Base-by-base conservation (phyloP, 192 early-diverging fungal species). In the Backusella westeae region DNA sequence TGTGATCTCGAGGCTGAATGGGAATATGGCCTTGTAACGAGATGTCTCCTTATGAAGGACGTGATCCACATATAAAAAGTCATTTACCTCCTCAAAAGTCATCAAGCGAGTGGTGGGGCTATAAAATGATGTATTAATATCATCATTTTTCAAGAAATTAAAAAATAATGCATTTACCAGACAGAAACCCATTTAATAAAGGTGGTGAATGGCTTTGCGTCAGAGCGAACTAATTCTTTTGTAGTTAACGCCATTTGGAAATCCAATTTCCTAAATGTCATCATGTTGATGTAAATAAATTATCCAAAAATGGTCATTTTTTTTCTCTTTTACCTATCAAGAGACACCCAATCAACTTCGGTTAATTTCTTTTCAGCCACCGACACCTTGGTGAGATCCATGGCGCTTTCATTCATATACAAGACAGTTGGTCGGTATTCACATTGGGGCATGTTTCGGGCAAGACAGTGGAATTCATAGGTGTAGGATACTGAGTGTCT, bases 141-240 rank as follows among this genome's bases (percentile, higher is more conserved):
- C 41, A 23, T 71, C 34, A 69, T 46, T 49, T 6, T 17, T 32
- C 32, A 0, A 32, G 32, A 7, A 32, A 7, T 49, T 29, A 46
- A 14, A 32, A 19, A 46, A 3, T 26, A 39, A 39, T 8, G 10
- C 10, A 39, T 7, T 71, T 71, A 71, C 78, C 78, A 78, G 21
- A 84, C 67, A 53, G 82, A 77, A 3, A 72, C 23, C 39, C 75
- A 78, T 63, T 81, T 81, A 26, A 81, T 81, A 65, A 84, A 84
- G 4, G 79, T 81, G 32, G 42, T 72, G 21, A 76, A 84, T 8
- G 82, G 82, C 46, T 78, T 81, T 9, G 81, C 74, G 15, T 81
- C 77, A 69, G 34, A 21, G 8, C 79, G 69, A 34, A 81, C 34
- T 21, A 34, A 17, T 39, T 67, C 63, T 26, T 75, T 71, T 26